phyloP scores from a whole-genome alignment of 2,329 filamentous ascomycete genomes.

The Epichloe scottii region DNA sequence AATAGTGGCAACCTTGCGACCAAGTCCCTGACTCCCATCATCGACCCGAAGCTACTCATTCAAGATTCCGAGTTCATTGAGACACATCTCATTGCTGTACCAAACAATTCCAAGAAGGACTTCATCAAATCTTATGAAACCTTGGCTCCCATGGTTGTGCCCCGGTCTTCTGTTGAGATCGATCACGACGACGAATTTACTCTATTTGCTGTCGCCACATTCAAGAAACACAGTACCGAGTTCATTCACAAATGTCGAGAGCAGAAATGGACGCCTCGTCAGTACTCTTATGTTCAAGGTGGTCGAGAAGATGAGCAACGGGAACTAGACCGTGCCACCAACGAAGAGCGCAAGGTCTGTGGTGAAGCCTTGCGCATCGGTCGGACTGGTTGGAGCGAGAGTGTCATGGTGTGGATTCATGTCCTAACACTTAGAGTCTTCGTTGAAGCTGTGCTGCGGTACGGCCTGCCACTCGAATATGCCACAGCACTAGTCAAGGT shows the following conservation, averaged over 20 bases:
- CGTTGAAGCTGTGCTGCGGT: constrained; percentile 94
- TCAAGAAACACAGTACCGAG: constrained; percentile 80
- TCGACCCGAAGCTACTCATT: constrained; percentile 68
- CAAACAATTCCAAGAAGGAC: constrained; percentile 67
- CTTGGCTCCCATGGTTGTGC: constrained; percentile 81
- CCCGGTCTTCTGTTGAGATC: constrained; percentile 69
- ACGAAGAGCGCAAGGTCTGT: constrained; percentile 84
- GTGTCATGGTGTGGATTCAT: constrained; percentile 92
- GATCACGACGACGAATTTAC: constrained; percentile 82
- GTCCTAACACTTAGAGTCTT: constrained; percentile 85
- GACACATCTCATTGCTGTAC: constrained; percentile 86
- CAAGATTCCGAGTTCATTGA: constrained; percentile 93
- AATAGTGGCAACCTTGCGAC: constrained; percentile 79
- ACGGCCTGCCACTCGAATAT: constrained; percentile 84
- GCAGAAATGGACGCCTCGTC: constrained; percentile 85
- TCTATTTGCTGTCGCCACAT: constrained; percentile 78
- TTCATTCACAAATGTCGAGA: constrained; percentile 89
- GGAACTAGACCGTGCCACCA: constrained; percentile 69
- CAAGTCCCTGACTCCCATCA: constrained; percentile 81
- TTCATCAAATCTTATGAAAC: constrained; percentile 86
- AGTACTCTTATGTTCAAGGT: constrained; percentile 86
- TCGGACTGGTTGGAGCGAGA: constrained; percentile 89
- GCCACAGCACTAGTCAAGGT: constrained; percentile 78
- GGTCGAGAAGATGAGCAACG: constrained; percentile 79
- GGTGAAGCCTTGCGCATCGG: constrained; percentile 80